A percentile compares a stretch with the other conserved stretches of the same genome.
phyloP scores from a whole-genome alignment of 441 rosid genomes.

The Populus tomentosa region DNA sequence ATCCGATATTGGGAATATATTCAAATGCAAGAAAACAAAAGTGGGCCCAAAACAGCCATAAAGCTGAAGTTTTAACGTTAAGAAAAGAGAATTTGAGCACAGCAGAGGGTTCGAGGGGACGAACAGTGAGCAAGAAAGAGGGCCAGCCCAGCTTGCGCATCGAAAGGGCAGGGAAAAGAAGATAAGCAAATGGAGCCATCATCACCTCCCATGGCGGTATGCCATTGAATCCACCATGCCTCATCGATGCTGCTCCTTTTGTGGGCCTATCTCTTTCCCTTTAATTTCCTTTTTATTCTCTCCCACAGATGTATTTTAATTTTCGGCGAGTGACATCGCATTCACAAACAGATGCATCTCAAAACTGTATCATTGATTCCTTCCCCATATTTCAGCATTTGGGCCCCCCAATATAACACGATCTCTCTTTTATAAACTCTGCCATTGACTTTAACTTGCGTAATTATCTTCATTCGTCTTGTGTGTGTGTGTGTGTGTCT shows the following conservation, averaged over 20 bases:
- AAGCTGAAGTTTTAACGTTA: background rate
- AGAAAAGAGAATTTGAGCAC: background rate
- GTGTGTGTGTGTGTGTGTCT: too few relatives aligned
- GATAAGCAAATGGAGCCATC: constrained; percentile 28
- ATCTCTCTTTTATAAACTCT: constrained; percentile 9
- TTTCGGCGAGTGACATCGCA: background rate
- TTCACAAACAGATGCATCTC: constrained; percentile 7
- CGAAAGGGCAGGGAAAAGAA: constrained; percentile 3
- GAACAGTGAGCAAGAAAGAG: background rate
- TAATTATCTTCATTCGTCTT: background rate
- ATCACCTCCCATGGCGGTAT: constrained; percentile 46
- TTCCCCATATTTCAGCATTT: constrained; percentile 8
- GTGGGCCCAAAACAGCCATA: constrained; percentile 8
- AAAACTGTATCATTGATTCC: constrained; percentile 20
- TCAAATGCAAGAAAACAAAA: background rate
- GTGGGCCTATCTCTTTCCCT: constrained; percentile 38
- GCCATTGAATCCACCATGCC: constrained; percentile 38
- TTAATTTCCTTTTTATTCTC: constrained; percentile 10
- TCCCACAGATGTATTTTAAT: background rate
- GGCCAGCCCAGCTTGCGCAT: background rate
- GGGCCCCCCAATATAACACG: constrained; percentile 11
- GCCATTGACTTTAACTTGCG: background rate
- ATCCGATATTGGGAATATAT: background rate
- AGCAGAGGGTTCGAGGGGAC: constrained; percentile 6
- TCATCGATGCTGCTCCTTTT: constrained; percentile 45